Evolutionary conservation across 2,329 filamentous ascomycete genomes (phyloP), one percentile per base, ranked within the genome.

Genomic region (Venturia oleaginea): DNA sequence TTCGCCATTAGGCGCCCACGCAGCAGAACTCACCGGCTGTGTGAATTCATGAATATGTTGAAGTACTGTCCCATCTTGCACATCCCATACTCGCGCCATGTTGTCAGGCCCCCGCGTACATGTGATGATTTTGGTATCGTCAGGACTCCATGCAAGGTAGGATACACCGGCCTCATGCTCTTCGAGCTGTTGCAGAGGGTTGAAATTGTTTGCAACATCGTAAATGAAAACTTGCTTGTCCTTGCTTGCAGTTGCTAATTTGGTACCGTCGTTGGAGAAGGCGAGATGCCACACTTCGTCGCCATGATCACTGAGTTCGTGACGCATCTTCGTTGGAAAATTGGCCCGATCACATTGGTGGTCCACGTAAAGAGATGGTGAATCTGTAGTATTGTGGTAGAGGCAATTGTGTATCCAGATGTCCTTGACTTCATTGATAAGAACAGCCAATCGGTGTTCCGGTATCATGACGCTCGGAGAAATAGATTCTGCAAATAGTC

Each of bases 391-490:
- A 63, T 95, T 97, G 77, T 99, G 94, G 75, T 92, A 97, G 46
- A 92, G 78, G 73, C 94, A 99, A 37, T 84, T 85, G 62, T 87
- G 84, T 65, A 97, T 90, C 77, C 97, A 93, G 67, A 83, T 85
- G 67, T 88, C 83, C 73, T 97, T 96, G 43, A 96, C 86, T 68
- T 95, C 87, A 65, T 92, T 83, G 62, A 99, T 79, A 19, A 99
- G 80, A 40, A 86, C 83, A 1, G 91, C 91, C 55, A 99, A 80
- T 7, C 94, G 87, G 74, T 94, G 90, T 72, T 96, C 91, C 1
- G 94, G 94, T 64, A 99, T 89, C 92, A 99, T 97, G 55, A 96
- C 90, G 4, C 92, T 94, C 0, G 94, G 93, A 1, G 94, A 96
- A 74, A 99, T 96, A 65, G 86, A 96, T 79, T 83, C 90, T 93